Conservation (phyloP, 768 basidiomycete species). For the Russula dissimulans region DNA sequence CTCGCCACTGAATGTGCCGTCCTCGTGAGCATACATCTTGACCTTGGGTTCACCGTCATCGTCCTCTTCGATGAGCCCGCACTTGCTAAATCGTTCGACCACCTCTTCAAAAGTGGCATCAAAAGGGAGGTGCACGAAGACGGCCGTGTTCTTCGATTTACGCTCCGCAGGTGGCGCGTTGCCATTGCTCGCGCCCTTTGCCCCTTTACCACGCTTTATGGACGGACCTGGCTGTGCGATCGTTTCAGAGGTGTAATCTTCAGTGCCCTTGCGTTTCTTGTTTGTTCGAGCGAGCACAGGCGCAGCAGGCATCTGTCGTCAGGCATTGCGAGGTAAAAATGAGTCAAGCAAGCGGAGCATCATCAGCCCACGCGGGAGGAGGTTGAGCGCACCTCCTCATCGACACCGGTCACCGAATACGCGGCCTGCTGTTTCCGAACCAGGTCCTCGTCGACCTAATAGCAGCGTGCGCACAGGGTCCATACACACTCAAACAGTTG, state of each 20-base stretch:
- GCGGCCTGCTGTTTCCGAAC: constrained; percentile 89
- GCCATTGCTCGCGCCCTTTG: constrained; percentile 31
- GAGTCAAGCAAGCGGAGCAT: constrained; percentile 16
- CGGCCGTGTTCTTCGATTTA: constrained; percentile 85
- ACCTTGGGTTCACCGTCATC: constrained; percentile 87
- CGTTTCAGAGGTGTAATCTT: constrained; percentile 58
- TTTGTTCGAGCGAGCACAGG: constrained; percentile 72
- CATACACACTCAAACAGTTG: constrained; percentile 11
- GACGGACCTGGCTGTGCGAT: constrained; percentile 40
- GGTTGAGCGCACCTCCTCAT: constrained; percentile 66
- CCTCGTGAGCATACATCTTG: constrained; percentile 87
- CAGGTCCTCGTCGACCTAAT: constrained; percentile 79
- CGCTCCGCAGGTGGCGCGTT: constrained; percentile 31
- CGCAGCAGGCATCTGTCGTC: constrained; percentile 69
- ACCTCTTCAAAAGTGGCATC: constrained; percentile 71
- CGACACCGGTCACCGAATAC: constrained; percentile 86
- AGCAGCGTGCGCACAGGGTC: constrained; percentile 5
- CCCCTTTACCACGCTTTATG: constrained; percentile 60
- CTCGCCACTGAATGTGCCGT: constrained; percentile 87
- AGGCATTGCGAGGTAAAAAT: constrained; percentile 12
- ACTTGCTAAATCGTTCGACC: constrained; percentile 80
- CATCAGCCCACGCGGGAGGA: neutral
- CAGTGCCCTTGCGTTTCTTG: constrained; percentile 71
- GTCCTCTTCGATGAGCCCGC: constrained; percentile 88
- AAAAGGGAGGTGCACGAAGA: constrained; percentile 77